Evolutionary conservation across 352 stramenopile species (phyloP).

Genomic region (Phytophthora megakarya): DNA sequence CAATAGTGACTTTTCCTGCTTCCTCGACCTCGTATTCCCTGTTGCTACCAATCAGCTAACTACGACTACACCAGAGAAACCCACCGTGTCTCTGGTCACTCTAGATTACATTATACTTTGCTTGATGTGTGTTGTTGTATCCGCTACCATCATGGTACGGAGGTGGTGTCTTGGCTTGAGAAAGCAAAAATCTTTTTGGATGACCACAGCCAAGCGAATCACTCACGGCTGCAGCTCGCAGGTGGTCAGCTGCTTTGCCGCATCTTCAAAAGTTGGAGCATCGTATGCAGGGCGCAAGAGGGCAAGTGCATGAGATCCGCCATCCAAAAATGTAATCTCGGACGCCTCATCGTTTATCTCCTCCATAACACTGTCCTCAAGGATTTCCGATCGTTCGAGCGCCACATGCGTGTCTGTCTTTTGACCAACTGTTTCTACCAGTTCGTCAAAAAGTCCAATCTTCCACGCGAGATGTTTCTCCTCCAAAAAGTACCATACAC

Average conservation of each 20-base stretch:
- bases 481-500: constrained; percentile 77
- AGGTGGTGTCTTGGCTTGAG: constrained; percentile 27
- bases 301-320: constrained; percentile 28
- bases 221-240: constrained; percentile 51
- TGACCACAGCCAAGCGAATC: constrained; percentile 3
- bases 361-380: constrained; percentile 58
- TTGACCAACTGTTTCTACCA: constrained; percentile 68
- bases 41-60: constrained; percentile 35
- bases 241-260: constrained; percentile 43
- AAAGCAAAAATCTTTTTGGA: constrained; percentile 20
- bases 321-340: constrained; percentile 39
- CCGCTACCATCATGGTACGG: constrained; percentile 31
- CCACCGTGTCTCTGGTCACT: constrained; percentile 38
- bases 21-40: constrained; percentile 26
- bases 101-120: constrained; percentile 53
- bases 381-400: constrained; percentile 45
- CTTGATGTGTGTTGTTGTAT: constrained; percentile 41
- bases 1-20: constrained; percentile 39
- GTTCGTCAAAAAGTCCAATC: constrained; percentile 74
- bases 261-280: constrained; percentile 51
- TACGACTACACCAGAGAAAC: constrained; percentile 42
- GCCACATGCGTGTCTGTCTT: constrained; percentile 49
- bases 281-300: constrained; percentile 35
- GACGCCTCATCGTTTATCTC: constrained; percentile 39
- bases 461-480: constrained; percentile 81